Evolutionary conservation across 148 eudicot genomes (phyloP), one percentile per base, ranked within the genome.

Genomic region (Polygonum aviculare): DNA sequence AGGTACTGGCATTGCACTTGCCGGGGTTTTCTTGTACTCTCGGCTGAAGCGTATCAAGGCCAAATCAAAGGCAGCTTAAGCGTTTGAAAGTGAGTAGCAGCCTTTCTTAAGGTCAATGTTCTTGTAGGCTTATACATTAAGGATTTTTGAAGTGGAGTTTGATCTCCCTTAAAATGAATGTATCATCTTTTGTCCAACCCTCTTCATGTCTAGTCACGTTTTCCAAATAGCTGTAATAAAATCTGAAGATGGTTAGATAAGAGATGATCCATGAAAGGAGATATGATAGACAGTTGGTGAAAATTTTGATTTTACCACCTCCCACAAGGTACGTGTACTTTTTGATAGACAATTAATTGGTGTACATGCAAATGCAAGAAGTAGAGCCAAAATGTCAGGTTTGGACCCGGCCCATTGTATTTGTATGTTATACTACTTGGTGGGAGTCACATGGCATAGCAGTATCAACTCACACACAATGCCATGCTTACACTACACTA

Each of bases 1-100:
- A 94, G 98, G 98, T 62, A 94, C 98, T 63, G 97, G 85, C 11
- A 85, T 91, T 69, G 98, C 93, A 71, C 97, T 94, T 70, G 95
- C 93, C 33, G 98, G 98, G 73, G 98, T 94, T 65, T 94, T 94
- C 88, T 71, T 91, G 82, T 94, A 94, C 82, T 94, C 98, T 15
- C 85, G 90, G 82, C 90, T 94, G 82, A 88, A 85, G 75, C 73
- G 93, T 41, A 81, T 87, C 47, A 91, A 93, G 84, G 73, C 88
- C n/a, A 90, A 90, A 86, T 81, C 94, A 8, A 93, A 91, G 75
- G 77, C 85, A 12, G 85, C 87, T 79, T 93, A 77, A 86, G 74
- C 35, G 33, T 77, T 35, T 45, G 18, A 41, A 14, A 15, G n/a
- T 18, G 55, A 22, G 31, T 57, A 7, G 21, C 63, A 21, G 21